Evolutionary conservation across 176 grass and related monocot species (phyloP), one percentile per base, ranked within the genome.

Genomic region (Musa itinerans): DNA sequence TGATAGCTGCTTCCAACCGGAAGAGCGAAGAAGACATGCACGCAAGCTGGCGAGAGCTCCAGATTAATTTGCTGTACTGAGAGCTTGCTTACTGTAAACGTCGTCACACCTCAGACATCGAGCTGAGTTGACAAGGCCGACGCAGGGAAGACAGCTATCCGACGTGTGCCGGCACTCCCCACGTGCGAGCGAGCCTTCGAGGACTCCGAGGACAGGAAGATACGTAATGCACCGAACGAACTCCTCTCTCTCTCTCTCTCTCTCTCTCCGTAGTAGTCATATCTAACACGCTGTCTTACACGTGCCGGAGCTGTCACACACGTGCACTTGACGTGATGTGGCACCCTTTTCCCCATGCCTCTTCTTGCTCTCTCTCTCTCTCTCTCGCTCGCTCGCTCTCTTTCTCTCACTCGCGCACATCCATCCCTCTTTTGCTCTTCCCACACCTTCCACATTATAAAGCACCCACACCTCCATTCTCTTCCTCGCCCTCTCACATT

Each of bases 271-370:
- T 5, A 4, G 34, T 5, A 34, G 34, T 34, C 3, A 34, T 34
- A 34, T 34, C 34, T 34, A 34, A 5, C 34, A 34, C 34, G 34
- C 34, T 34, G 34, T 34, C 34, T 4, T 34, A 34, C 34, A 34
- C 34, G 34, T 34, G 34, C 34, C 34, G 34, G 34, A 34, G 87
- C 85, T 94, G 85, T 88, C 83, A 82, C 75, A 88, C 85, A 90
- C 85, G 91, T 88, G 83, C 77, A 72, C 65, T 27, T 3, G 91
- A 87, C 72, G 71, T 53, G 82, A 87, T 84, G 79, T 85, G 77
- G 79, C 84, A 76, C 79, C 82, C 79, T 81, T 73, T 21, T 79
- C 22, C 11, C 19, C 59, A 52, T 76, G 82, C 77, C 72, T 26
- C 63, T 2, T 75, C 86, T 83, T 21, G 34, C 14, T 65, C 52